phyloP scores from a whole-genome alignment of 805 yeast species.

The Kluyveromyces nonfermentans region DNA sequence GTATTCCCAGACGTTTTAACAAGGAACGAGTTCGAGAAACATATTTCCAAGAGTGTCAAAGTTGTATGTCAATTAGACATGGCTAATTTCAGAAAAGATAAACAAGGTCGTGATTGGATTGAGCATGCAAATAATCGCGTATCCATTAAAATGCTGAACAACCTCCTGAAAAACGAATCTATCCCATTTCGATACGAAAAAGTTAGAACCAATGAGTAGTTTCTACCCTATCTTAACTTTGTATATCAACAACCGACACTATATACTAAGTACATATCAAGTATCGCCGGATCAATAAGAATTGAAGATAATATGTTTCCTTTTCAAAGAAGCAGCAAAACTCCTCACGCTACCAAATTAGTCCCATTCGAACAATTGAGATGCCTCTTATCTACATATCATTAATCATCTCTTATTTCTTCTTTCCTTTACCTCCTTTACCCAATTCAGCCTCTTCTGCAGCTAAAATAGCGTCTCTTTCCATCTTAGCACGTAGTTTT shows the following conservation, averaged over 20 bases:
- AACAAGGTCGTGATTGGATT: conserved; percentile 12
- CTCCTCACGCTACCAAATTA: too few relatives aligned
- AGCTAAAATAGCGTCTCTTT: conserved; percentile 26
- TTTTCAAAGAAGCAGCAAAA: background rate
- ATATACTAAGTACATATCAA: background rate
- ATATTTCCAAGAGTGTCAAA: conserved; percentile 13
- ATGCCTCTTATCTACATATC: too few relatives aligned
- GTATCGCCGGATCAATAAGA: background rate
- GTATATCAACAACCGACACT: background rate
- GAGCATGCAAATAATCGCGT: conserved; percentile 12
- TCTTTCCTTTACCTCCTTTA: conserved; percentile 20
- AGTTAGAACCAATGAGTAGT: background rate
- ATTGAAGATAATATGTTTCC: background rate
- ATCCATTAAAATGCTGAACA: conserved; percentile 8
- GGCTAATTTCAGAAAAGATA: conserved; percentile 12
- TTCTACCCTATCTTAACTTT: background rate
- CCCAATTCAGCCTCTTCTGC: conserved; percentile 23
- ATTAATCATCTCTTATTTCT: conserved; percentile 1
- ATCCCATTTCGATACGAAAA: conserved; percentile 7
- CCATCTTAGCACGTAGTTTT: conserved; percentile 22
- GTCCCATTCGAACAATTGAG: too few relatives aligned
- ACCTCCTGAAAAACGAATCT: conserved; percentile 8
- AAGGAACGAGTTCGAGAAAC: conserved; percentile 8
- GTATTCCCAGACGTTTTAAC: conserved; percentile 17
- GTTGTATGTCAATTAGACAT: conserved; percentile 16